phyloP scores from a whole-genome alignment of 495 filamentous ascomycete genomes.

The Aspergillus wentii region DNA sequence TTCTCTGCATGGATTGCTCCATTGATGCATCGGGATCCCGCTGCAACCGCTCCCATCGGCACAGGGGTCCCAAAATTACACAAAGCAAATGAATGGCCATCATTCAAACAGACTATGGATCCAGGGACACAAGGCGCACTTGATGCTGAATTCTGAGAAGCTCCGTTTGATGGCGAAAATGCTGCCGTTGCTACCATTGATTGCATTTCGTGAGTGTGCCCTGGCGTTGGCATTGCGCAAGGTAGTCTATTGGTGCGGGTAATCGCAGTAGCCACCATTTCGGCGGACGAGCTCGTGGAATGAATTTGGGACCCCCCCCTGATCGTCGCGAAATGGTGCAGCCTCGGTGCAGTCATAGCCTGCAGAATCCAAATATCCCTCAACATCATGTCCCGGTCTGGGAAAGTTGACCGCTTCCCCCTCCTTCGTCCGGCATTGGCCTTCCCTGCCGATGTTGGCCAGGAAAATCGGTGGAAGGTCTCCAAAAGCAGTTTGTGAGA shows the following conservation, averaged over 20 bases:
- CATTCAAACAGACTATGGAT: conserved; percentile 35
- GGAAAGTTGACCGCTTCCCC: conserved; percentile 23
- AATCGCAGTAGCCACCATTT: too few species aligned
- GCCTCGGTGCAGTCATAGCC: conserved; percentile 22
- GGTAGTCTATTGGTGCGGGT: conserved; percentile 1
- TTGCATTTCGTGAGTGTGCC: too few species aligned
- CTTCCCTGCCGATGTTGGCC: conserved; percentile 48
- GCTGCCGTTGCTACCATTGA: too few species aligned
- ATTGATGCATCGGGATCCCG: too few species aligned
- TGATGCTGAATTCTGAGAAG: too few species aligned
- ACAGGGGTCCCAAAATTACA: conserved; percentile 28
- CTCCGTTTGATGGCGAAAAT: too few species aligned
- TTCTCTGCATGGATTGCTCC: too few species aligned
- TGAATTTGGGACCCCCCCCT: too few species aligned
- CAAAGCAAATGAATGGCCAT: conserved; percentile 32
- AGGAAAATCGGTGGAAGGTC: conserved; percentile 49
- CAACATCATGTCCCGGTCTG: conserved; percentile 16
- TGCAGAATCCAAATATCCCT: conserved; percentile 14
- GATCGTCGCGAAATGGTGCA: conserved; percentile 17
- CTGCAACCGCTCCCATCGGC: conserved; percentile 39
- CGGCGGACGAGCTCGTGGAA: too few species aligned
- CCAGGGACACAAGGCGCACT: too few species aligned
- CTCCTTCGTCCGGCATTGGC: conserved; percentile 27
- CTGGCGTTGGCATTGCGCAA: not conserved
- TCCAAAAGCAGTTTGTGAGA: conserved; percentile 14